Evolutionary conservation across 352 stramenopile species (phyloP).

Genomic region (Globisporangium ultimum): DNA sequence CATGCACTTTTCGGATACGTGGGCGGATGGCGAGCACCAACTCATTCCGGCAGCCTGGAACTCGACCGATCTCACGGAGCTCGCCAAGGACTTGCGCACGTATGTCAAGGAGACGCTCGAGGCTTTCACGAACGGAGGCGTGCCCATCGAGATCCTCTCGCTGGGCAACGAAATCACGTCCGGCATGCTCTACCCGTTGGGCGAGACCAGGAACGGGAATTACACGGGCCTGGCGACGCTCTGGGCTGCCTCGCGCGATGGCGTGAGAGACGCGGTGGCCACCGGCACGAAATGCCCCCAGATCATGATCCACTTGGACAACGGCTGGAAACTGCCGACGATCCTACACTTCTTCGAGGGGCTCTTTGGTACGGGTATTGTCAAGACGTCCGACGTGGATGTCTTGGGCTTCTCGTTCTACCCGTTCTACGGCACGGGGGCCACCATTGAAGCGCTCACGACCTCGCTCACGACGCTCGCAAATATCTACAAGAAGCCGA

Average conservation of each 20-base stretch:
- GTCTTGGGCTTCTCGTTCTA: slow-evolving; percentile 32
- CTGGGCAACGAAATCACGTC: slow-evolving; percentile 31
- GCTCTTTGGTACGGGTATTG: not conserved
- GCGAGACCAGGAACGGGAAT: no score
- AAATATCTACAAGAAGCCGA: slow-evolving; percentile 14
- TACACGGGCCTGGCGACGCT: no score
- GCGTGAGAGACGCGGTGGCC: no score
- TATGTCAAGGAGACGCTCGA: slow-evolving; percentile 30
- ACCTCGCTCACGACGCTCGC: slow-evolving; percentile 22
- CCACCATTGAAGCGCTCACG: slow-evolving; percentile 25
- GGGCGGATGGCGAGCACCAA: no score
- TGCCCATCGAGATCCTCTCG: slow-evolving; percentile 23
- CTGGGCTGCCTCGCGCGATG: no score
- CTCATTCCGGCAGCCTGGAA: no score
- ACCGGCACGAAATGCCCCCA: no score
- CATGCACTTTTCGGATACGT: no score
- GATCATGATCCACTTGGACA: no score
- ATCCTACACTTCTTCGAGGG: no score
- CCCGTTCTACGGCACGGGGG: slow-evolving; percentile 24
- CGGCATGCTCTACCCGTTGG: slow-evolving; percentile 6
- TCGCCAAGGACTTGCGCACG: slow-evolving; percentile 7
- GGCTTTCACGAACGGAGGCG: slow-evolving; percentile 24
- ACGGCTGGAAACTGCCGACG: no score
- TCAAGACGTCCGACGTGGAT: slow-evolving; percentile 25
- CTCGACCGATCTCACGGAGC: no score